Evolutionary conservation across 495 filamentous ascomycete species (phyloP).

Genomic region (Xylaria acuta): DNA sequence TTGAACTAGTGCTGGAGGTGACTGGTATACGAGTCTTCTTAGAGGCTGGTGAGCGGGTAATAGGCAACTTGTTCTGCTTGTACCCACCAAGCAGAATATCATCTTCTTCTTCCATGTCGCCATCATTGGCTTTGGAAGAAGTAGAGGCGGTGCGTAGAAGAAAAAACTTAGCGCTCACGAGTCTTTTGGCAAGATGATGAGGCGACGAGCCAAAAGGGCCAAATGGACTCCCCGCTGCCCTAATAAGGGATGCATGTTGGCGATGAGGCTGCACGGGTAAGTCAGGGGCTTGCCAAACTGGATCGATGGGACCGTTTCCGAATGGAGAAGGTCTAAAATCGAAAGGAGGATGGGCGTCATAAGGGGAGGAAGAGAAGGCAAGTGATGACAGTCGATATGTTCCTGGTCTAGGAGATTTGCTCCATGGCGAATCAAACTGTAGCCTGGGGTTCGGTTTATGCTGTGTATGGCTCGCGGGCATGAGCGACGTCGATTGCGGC

Average conservation of each 20-base stretch:
- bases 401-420: not conserved
- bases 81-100: conserved; percentile 31
- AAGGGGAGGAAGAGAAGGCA: conserved; percentile 26
- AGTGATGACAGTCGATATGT: conserved; percentile 20
- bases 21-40: not conserved
- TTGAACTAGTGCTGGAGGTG: not conserved
- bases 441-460: not conserved
- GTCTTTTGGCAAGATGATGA: conserved; percentile 19
- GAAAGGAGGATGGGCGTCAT: conserved; percentile 20
- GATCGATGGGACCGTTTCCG: conserved; percentile 28
- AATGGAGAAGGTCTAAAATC: conserved; percentile 28
- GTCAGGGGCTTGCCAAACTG: conserved; percentile 38
- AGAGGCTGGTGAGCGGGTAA: not conserved
- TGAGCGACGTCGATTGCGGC: conserved; percentile 27
- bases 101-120: conserved; percentile 32
- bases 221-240: not conserved
- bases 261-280: conserved; percentile 27
- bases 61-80: conserved; percentile 13
- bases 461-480: conserved; percentile 16
- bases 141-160: conserved; percentile 14
- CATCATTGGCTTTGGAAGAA: conserved; percentile 2
- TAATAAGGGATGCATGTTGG: conserved; percentile 18
- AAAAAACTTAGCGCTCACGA: conserved; percentile 24
- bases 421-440: conserved; percentile 14
- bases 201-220: not conserved